Base-by-base conservation (phyloP, 1,139 yeast species). In the Yamadazyma triangularis region DNA sequence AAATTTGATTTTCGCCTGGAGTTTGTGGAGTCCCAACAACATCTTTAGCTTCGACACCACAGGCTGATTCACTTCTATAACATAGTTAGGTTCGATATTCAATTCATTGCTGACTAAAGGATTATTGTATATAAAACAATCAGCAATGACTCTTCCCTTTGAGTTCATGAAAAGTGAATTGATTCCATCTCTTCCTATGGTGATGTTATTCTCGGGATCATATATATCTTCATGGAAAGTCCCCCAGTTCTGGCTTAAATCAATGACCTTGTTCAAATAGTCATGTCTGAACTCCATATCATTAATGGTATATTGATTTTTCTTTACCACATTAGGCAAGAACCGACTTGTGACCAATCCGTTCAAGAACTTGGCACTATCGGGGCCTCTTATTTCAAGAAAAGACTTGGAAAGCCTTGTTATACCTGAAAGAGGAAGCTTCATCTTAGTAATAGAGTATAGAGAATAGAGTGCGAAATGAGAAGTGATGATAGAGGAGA, bases 311-410 rank as follows among this genome's bases (percentile, higher is more conserved):
- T 79, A 80, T 40, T 77, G 77, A 39, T 80, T 79, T 49, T 79
- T 78, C 58, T 82, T 81, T 20, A 64, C 60, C 23, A 77, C 68
- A 23, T 66, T 64, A 7, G 89, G 87, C 4, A 80, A 47, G 39
- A 82, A 55, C 47, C 87, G 73, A n/a, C 87, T 70, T 0, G 96
- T 86, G 6, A 84, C 64, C 23, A 89, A 64, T 0, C 97, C 97
- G 53, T 91, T 89, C 24, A 91, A 65, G 48, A 89, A 89, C 51
- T 78, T 78, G 22, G 87, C 62, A 0, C 95, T 70, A 43, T 89
- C 97, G 0, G 72, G 73, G 0, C 98, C 98, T 6, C 63, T 55
- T 8, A 91, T 63, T 10, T 72, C 68, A 4, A 88, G 49, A 13
- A 84, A 48, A 1, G 70, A 45, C 36, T 68, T 64, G n/a, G 59